Percentiles rank a stretch among this genome's conserved stretches.
Evolutionary conservation across 208 protist species (phyloP).

Genomic region (Crithidia thermophila): DNA sequence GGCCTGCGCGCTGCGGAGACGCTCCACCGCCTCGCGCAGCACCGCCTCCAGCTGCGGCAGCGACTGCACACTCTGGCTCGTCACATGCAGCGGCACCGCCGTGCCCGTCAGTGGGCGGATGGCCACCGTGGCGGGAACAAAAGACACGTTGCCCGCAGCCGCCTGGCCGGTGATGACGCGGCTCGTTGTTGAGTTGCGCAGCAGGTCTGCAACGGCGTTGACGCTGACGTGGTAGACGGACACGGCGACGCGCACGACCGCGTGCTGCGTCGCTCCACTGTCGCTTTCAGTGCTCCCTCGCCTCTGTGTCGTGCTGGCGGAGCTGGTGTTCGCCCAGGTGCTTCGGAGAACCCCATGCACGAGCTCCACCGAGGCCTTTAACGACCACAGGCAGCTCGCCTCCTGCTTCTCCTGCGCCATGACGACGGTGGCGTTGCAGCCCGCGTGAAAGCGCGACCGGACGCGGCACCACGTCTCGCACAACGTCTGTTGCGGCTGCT

Average conservation of each 20-base stretch:
- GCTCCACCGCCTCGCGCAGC: constrained; percentile 22
- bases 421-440: constrained; percentile 23
- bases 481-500: not conserved
- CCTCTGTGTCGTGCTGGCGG: not conserved
- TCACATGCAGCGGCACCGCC: constrained; percentile 8
- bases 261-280: not conserved
- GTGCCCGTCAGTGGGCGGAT: constrained; percentile 15
- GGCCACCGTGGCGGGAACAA: constrained; percentile 1
- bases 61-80: constrained; percentile 1
- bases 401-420: constrained; percentile 21
- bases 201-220: constrained; percentile 19
- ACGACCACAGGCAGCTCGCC: constrained; percentile 11
- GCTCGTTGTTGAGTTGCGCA: constrained; percentile 18
- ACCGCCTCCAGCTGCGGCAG: constrained; percentile 18
- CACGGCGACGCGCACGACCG: constrained; percentile 27
- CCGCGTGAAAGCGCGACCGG: constrained; percentile 3
- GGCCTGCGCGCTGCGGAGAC: constrained; percentile 13
- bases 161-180: not conserved
- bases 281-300: too few species aligned
- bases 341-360: constrained; percentile 12
- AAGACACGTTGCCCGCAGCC: not conserved
- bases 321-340: not conserved
- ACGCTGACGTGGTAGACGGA: constrained; percentile 30
- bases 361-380: constrained; percentile 19
- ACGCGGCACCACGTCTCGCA: constrained; percentile 25